These are phyloP conservation scores for Boletus subparvulus DNA, from an alignment of 768 basidiomycete genomes.

Conservation along the genomic window DNA sequence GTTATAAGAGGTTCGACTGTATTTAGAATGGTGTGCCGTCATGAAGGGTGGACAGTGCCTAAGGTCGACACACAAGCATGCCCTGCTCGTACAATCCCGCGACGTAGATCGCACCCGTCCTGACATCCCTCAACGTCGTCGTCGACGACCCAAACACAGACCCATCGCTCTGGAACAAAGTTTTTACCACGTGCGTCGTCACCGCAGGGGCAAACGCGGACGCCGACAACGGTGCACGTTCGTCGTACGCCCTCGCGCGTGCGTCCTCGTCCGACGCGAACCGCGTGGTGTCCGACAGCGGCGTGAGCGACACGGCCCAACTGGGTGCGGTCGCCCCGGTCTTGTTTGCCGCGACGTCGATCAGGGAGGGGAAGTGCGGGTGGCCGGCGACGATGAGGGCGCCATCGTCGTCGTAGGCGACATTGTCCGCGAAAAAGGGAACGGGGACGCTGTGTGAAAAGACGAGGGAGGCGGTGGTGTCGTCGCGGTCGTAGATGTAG, in stretches of 20 bases:
- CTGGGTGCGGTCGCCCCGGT: constrained; percentile 46
- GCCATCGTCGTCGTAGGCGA: constrained; percentile 49
- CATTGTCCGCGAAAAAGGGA: constrained; percentile 65
- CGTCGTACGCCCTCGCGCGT: constrained; percentile 35
- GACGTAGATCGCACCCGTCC: constrained; percentile 50
- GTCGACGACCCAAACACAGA: constrained; percentile 53
- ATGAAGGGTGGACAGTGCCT: not conserved
- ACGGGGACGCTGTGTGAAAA: constrained; percentile 41
- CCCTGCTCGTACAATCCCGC: constrained; percentile 61
- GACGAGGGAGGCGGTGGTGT: constrained; percentile 40
- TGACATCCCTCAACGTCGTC: constrained; percentile 51
- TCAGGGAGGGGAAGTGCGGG: constrained; percentile 57
- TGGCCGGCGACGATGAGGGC: constrained; percentile 63
- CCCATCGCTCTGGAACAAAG: constrained; percentile 77
- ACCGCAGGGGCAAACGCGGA: constrained; percentile 39
- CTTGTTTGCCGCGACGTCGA: constrained; percentile 44
- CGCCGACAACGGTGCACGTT: constrained; percentile 48
- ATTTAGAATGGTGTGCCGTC: not conserved
- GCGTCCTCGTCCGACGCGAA: not conserved
- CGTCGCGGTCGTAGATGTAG: constrained; percentile 51
- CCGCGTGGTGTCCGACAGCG: not conserved
- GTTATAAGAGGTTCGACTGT: no score
- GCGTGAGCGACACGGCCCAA: constrained; percentile 54
- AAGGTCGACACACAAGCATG: constrained; percentile 48
- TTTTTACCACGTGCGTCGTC: constrained; percentile 46